These are phyloP conservation scores for Penicillium robsamsonii DNA, from an alignment of 495 filamentous ascomycete species.

Conservation along the genomic window DNA sequence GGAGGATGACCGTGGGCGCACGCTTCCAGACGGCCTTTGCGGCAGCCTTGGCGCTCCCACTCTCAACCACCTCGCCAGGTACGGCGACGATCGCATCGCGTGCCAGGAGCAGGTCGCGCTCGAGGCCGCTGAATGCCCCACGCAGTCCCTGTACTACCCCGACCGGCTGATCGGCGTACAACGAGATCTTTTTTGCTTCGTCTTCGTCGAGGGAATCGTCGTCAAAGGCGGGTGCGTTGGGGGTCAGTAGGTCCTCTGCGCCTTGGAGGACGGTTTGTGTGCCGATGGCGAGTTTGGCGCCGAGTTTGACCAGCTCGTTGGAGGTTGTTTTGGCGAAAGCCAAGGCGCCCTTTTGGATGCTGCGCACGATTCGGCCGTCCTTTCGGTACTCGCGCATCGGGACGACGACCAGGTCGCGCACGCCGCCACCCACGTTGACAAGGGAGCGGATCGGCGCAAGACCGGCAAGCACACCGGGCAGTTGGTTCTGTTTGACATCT, in stretches of 20 bases:
- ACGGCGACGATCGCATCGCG: conserved; percentile 93
- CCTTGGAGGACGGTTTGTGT: conserved; percentile 88
- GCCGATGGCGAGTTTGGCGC: conserved; percentile 91
- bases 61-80: conserved; percentile 86
- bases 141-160: conserved; percentile 82
- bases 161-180: conserved; percentile 91
- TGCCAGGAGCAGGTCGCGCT: conserved; percentile 79
- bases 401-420: conserved; percentile 80
- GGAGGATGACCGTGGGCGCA: conserved; percentile 85
- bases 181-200: conserved; percentile 71
- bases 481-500: conserved; percentile 85
- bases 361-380: conserved; percentile 87
- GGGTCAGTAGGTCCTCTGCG: conserved; percentile 75
- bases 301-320: conserved; percentile 84
- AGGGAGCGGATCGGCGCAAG: conserved; percentile 86
- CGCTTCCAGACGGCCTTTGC: conserved; percentile 75
- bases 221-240: conserved; percentile 40
- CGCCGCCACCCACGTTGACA: conserved; percentile 84
- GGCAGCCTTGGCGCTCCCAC: conserved; percentile 75
- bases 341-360: conserved; percentile 83
- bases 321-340: conserved; percentile 91
- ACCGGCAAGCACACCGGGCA: conserved; percentile 84
- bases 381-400: conserved; percentile 91
- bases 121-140: conserved; percentile 75
- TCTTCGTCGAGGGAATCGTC: conserved; percentile 52